A percentile compares a stretch with the other conserved stretches of the same genome.
Evolutionary conservation across 1,284 basidiomycete species (phyloP).

Genomic region (Ustanciosporium gigantosporum): DNA sequence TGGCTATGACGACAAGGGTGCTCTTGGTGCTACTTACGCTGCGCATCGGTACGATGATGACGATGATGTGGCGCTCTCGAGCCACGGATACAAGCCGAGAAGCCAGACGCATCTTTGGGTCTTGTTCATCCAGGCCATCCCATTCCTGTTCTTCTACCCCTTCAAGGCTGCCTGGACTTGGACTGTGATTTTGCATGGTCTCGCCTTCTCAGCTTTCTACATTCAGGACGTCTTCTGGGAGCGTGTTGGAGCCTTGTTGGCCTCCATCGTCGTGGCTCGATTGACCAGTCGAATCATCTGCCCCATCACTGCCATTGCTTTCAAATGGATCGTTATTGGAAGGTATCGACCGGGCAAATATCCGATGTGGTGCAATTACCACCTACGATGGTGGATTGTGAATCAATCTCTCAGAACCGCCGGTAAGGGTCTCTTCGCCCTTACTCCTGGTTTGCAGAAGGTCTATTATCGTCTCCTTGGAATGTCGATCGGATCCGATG

Average conservation of each 20-base stretch:
- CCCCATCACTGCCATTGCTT: conserved; percentile 58
- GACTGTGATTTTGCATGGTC: conserved; percentile 60
- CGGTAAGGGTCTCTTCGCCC: conserved; percentile 58
- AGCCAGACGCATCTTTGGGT: conserved; percentile 59
- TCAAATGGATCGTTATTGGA: conserved; percentile 61
- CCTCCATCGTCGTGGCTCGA: conserved; percentile 56
- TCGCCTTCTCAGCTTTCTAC: conserved; percentile 60
- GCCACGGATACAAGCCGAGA: conserved; percentile 57
- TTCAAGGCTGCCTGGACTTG: conserved; percentile 61
- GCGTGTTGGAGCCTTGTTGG: conserved; percentile 56
- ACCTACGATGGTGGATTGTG: conserved; percentile 61
- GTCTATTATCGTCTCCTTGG: conserved; percentile 58
- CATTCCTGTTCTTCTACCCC: conserved; percentile 60
- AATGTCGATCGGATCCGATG: conserved; percentile 58
- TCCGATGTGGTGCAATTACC: conserved; percentile 61
- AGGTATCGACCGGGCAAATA: conserved; percentile 59
- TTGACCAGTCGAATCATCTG: conserved; percentile 60
- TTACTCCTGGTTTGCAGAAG: conserved; percentile 54
- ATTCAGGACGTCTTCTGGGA: conserved; percentile 61
- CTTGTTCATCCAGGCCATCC: conserved; percentile 54
- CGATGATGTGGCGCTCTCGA: conserved; percentile 51
- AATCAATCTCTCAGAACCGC: conserved; percentile 60
- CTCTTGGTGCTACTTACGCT: conserved; percentile 38
- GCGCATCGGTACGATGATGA: conserved; percentile 58
- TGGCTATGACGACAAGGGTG: conserved; percentile 57